Evolutionary conservation across 2,329 filamentous ascomycete species (phyloP), one percentile per base, ranked within the genome.

Genomic region (Ophiostoma australiae): DNA sequence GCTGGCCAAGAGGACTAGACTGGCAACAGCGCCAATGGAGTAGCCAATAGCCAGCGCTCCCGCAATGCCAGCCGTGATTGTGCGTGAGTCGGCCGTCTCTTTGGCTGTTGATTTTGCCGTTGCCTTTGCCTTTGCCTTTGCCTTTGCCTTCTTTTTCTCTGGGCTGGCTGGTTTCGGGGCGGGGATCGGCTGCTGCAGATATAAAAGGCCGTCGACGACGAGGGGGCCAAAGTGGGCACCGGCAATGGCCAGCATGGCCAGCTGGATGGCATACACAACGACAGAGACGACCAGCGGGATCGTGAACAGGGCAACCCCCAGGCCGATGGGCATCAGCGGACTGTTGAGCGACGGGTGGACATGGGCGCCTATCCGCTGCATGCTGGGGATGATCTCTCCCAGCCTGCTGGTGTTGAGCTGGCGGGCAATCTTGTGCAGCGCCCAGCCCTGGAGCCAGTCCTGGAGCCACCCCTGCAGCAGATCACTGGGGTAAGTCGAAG

Each of bases 1-100:
- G 68, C 70, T 67, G 2, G 70, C 70, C 23, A 71, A 61, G 15
- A 71, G 48, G 7, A 71, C 70, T 15, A 67, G n/a, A 31, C 67
- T 65, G 35, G 67, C 70, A 10, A 44, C 20, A 35, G 48, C 67
- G 44, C 70, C 58, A 7, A 71, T 58, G 0, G 61, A 63, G 35
- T 69, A 71, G 48, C 67, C 44, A 8, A 52, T 68, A 15, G 68
- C 70, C 44, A 71, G 44, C 23, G 69, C 48, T 2, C 68, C 68
- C 35, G 70, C 70, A 23, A 69, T 35, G 1, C 61, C 70, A 4
- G 70, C 61, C n/a, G 35, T 31, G 10, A 65, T 68, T 11, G 44
- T 48, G n/a, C 63, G 63, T 1, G 67, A 71, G 15, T 13, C 13
- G 55, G 39, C 61, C 13, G 20, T 7, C 35, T 13, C 3, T 4